These are phyloP conservation scores for Chalciporus sphaerocephalus DNA, from an alignment of 768 basidiomycete genomes.

Conservation along the genomic window DNA sequence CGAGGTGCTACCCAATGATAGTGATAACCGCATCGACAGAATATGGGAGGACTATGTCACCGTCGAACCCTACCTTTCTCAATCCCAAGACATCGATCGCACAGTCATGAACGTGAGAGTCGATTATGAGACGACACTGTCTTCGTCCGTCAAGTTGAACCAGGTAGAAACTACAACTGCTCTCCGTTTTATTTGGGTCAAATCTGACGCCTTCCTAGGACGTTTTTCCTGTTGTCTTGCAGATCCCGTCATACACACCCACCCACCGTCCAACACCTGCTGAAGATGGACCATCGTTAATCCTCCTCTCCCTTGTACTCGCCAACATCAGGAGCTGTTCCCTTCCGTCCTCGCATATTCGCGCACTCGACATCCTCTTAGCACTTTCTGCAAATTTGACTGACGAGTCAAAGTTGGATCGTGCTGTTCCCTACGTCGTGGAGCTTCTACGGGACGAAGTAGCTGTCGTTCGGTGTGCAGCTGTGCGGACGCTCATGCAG, in stretches of 20 bases:
- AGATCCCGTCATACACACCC: conserved; percentile 50
- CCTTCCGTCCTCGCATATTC: conserved; percentile 81
- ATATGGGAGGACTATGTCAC: conserved; percentile 87
- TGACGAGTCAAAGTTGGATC: conserved; percentile 93
- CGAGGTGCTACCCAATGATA: conserved; percentile 62
- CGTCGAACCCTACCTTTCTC: conserved; percentile 63
- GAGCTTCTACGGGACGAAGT: conserved; percentile 85
- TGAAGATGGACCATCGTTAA: conserved; percentile 85
- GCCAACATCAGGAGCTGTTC: conserved; percentile 86
- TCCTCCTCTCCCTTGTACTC: conserved; percentile 82
- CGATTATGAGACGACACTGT: conserved; percentile 38
- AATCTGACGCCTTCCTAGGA: conserved; percentile 42
- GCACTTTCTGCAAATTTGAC: conserved; percentile 77
- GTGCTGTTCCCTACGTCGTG: conserved; percentile 88
- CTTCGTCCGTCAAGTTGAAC: conserved; percentile 50
- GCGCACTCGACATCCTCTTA: conserved; percentile 81
- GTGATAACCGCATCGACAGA: conserved; percentile 79
- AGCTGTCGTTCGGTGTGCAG: conserved; percentile 75
- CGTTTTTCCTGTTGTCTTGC: conserved; percentile 70
- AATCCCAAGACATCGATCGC: conserved; percentile 41
- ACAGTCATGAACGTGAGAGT: conserved; percentile 51
- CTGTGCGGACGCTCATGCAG: conserved; percentile 75
- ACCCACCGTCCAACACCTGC: conserved; percentile 48
- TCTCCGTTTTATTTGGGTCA: too few relatives aligned
- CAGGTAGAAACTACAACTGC: conserved; percentile 41